phyloP scores from a whole-genome alignment of 306 rosid genomes.

The Vigna mungo region DNA sequence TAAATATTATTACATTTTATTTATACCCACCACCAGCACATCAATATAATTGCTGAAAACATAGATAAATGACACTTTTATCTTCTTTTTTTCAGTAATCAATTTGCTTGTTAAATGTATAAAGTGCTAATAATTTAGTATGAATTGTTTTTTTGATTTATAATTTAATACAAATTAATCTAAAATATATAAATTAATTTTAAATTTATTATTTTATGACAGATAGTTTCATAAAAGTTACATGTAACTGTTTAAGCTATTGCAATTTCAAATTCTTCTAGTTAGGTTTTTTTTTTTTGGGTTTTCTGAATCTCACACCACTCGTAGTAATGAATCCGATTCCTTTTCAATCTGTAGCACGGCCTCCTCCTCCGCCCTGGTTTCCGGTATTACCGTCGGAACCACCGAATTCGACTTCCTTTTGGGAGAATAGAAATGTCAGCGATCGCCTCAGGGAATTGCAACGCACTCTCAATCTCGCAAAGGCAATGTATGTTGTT shows the following conservation, averaged over 20 bases:
- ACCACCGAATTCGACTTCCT: constrained; percentile 61
- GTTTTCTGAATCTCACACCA: constrained; percentile 4
- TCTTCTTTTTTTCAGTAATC: too few relatives aligned
- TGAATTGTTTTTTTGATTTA: too few relatives aligned
- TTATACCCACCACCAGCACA: too few relatives aligned
- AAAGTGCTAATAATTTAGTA: too few relatives aligned
- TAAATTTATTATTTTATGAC: too few relatives aligned
- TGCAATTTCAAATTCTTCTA: background rate
- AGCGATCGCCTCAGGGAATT: constrained; percentile 57
- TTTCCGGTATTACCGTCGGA: constrained; percentile 59
- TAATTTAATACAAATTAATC: too few relatives aligned
- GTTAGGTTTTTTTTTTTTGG: background rate
- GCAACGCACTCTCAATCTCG: constrained; percentile 72
- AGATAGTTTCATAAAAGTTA: too few relatives aligned
- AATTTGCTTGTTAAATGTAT: too few relatives aligned
- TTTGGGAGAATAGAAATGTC: constrained; percentile 73
- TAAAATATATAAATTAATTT: too few relatives aligned
- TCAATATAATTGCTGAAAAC: too few relatives aligned
- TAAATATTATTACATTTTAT: too few relatives aligned
- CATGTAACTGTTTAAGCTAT: background rate
- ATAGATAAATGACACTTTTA: too few relatives aligned
- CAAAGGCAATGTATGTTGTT: constrained; percentile 65
- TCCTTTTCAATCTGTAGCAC: constrained; percentile 53
- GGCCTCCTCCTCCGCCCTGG: constrained; percentile 39
- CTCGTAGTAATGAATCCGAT: constrained; percentile 54